Percentiles rank a stretch among this genome's conserved stretches.
Conservation (phyloP, 75 land plant species). For the Gnetum montanum region DNA sequence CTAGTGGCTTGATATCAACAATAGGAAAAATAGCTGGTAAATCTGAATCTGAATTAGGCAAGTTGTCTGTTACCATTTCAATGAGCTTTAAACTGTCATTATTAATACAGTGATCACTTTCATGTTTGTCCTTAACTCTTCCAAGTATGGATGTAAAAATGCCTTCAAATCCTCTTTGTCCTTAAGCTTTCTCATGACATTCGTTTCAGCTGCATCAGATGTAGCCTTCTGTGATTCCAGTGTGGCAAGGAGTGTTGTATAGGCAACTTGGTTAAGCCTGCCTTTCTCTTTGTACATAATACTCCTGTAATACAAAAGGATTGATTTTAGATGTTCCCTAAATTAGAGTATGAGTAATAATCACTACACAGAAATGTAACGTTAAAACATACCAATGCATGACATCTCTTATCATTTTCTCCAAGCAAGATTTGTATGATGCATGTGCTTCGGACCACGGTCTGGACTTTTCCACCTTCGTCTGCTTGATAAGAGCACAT, state of each 20-base stretch:
- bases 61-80: too few species aligned
- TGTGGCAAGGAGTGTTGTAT: slow-evolving; percentile 69
- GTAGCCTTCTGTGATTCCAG: slow-evolving; percentile 80
- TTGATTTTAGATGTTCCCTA: background rate
- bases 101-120: too few species aligned
- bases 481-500: slow-evolving; percentile 38
- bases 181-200: slow-evolving; percentile 39
- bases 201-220: slow-evolving; percentile 68
- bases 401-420: slow-evolving; percentile 90
- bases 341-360: too few species aligned
- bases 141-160: slow-evolving; percentile 21
- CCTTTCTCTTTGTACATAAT: slow-evolving; percentile 84
- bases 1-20: too few species aligned
- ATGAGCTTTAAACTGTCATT: too few species aligned
- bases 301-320: slow-evolving; percentile 34
- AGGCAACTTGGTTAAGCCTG: slow-evolving; percentile 77
- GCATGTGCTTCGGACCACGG: slow-evolving; percentile 75
- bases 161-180: slow-evolving; percentile 55
- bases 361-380: background rate
- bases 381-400: slow-evolving; percentile 82
- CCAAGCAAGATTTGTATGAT: slow-evolving; percentile 67
- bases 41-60: too few species aligned
- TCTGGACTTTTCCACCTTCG: slow-evolving; percentile 80
- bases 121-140: slow-evolving; percentile 35
- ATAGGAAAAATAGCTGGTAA: too few species aligned